These are phyloP conservation scores for Lachancea fermentati DNA, from an alignment of 805 yeast genomes.

Conservation along the genomic window DNA sequence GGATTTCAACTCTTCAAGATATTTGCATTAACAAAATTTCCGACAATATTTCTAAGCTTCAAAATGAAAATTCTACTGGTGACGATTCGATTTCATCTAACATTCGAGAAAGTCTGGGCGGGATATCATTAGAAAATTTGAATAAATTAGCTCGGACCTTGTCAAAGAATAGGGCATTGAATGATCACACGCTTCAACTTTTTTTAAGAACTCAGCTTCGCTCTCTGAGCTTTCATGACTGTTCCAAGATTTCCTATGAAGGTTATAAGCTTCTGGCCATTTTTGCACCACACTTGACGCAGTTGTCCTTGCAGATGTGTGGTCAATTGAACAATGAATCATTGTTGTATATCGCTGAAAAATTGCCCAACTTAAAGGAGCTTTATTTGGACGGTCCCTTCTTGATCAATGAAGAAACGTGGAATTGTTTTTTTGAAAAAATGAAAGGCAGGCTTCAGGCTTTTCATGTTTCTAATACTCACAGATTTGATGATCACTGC, in stretches of 20 bases:
- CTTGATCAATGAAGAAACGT: constrained; percentile 63
- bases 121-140: constrained; percentile 70
- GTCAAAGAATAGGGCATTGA: constrained; percentile 74
- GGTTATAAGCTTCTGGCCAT: constrained; percentile 67
- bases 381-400: constrained; percentile 86
- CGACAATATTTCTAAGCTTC: constrained; percentile 31
- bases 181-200: constrained; percentile 63
- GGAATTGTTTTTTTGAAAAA: constrained; percentile 69
- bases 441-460: constrained; percentile 49
- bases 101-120: constrained; percentile 69
- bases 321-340: constrained; percentile 84
- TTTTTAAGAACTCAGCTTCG: constrained; percentile 60
- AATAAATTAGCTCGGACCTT: constrained; percentile 69
- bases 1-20: constrained; percentile 72
- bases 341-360: constrained; percentile 53
- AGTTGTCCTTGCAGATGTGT: constrained; percentile 78
- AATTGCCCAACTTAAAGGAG: constrained; percentile 48
- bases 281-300: constrained; percentile 66
- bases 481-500: constrained; percentile 67
- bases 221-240: constrained; percentile 80
- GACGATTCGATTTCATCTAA: constrained; percentile 15
- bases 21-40: constrained; percentile 66
- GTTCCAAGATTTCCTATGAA: constrained; percentile 68
- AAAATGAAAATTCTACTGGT: constrained; percentile 15
- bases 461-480: constrained; percentile 74